Base-by-base conservation (phyloP, 2,329 filamentous ascomycete genomes). In the Madurella mycetomatis region DNA sequence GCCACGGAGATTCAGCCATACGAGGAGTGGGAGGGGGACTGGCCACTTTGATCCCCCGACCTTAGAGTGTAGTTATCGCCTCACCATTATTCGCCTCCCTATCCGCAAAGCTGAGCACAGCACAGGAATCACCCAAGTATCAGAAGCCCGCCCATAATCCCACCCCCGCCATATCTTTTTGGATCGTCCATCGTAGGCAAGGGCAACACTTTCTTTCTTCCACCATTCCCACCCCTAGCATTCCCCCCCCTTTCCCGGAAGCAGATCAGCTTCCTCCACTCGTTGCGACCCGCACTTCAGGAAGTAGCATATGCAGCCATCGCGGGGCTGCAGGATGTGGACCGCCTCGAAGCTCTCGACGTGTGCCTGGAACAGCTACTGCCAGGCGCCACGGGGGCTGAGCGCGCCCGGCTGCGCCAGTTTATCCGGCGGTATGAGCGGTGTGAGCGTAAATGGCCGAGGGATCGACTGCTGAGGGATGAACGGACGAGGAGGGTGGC, bases 401-500 rank as follows among this genome's bases (percentile, higher is more conserved):
- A 75, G 57, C 73, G 72, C 45, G 71, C 72, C 8, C 63, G 72
- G 11, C 62, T 83, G 53, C 78, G 78, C 60, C 68, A 74, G n/a
- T 80, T 81, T 61, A 69, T 82, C 17, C 72, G 73, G 30, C 72
- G 72, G 55, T 79, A 73, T 60, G 83, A 80, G 84, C 65, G 25
- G 16, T 54, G 49, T 31, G 86, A 92, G 66, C 85, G 80, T 67
- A 94, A 89, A 69, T 74, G 92, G 57, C 84, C 92, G 0, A 79
- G 92, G n/a, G 94, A 99, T 69, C 87, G 87, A 64, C 72, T 97
- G 54, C 73, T 97, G 30, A 79, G 92, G 42, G 92, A 97, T 69
- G 79, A 78, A 25, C 72, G 75, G 9, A 80, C 86, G 7, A 86
- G 83, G 41, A 78, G 77, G 41, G 75, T 78, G 15, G 90, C 87